phyloP scores from a whole-genome alignment of 1,284 basidiomycete species.

The Psilocybe mexicana region DNA sequence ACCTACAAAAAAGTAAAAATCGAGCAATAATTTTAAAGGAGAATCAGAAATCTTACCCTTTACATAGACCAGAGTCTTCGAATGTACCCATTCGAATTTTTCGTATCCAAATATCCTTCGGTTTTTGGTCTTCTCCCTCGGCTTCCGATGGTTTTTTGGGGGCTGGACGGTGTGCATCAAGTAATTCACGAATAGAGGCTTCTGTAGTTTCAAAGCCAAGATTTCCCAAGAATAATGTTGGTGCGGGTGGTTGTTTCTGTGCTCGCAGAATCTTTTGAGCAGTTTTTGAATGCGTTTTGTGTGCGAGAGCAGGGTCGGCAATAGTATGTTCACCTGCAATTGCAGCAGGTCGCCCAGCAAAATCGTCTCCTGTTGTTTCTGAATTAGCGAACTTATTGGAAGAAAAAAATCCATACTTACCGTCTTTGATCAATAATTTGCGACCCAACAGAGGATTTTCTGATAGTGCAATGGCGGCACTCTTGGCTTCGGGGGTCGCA shows the following conservation, averaged over 20 bases:
- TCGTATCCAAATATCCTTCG: slow-evolving; percentile 69
- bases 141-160: slow-evolving; percentile 30
- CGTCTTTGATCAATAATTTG: slow-evolving; percentile 91
- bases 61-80: slow-evolving; percentile 92
- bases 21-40: background rate
- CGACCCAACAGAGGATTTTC: slow-evolving; percentile 86
- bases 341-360: slow-evolving; percentile 60
- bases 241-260: slow-evolving; percentile 83
- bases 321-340: slow-evolving; percentile 31
- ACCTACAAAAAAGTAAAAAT: slow-evolving; percentile 49
- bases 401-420: slow-evolving; percentile 38
- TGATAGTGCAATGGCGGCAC: slow-evolving; percentile 74
- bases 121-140: slow-evolving; percentile 27
- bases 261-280: slow-evolving; percentile 79
- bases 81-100: slow-evolving; percentile 95
- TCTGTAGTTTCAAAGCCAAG: slow-evolving; percentile 86
- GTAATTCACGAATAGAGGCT: slow-evolving; percentile 68
- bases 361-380: slow-evolving; percentile 64
- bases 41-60: slow-evolving; percentile 65
- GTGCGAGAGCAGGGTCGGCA: slow-evolving; percentile 27
- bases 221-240: slow-evolving; percentile 89
- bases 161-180: slow-evolving; percentile 60
- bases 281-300: slow-evolving; percentile 64
- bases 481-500: slow-evolving; percentile 72
- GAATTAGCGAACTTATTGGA: slow-evolving; percentile 9